phyloP scores from a whole-genome alignment of 1,139 yeast species.

The Taphrina pruni region DNA sequence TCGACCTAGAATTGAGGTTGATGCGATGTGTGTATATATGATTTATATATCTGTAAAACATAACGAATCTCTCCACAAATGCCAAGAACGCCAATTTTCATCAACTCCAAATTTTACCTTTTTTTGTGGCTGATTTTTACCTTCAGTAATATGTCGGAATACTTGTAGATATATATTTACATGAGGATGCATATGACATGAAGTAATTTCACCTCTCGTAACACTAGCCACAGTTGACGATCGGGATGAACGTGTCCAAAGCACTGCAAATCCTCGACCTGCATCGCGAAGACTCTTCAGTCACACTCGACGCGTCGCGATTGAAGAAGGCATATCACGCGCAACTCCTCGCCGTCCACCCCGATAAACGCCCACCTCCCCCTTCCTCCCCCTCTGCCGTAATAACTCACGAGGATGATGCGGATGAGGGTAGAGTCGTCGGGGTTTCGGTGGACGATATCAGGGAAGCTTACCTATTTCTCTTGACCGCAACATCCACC shows the following conservation, averaged over 20 bases:
- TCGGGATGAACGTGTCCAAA: neutral
- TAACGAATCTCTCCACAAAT: neutral
- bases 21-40: too few species aligned
- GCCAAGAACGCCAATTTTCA: slow-evolving; percentile 4
- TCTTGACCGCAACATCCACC: neutral
- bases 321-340: slow-evolving; percentile 41
- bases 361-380: slow-evolving; percentile 24
- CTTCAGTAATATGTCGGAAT: too few species aligned
- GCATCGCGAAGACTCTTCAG: neutral
- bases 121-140: too few species aligned
- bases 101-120: neutral
- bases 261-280: slow-evolving; percentile 4
- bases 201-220: too few species aligned
- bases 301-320: neutral
- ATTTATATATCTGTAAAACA: neutral
- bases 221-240: neutral
- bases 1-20: neutral
- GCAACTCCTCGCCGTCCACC: slow-evolving; percentile 36
- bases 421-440: too few species aligned
- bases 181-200: too few species aligned
- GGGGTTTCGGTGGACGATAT: slow-evolving; percentile 25
- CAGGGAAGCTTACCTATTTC: slow-evolving; percentile 26
- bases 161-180: too few species aligned
- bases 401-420: too few species aligned
- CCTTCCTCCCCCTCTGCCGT: too few species aligned